Base-by-base conservation (phyloP, 116 monocot species). In the Iris pallida region DNA sequence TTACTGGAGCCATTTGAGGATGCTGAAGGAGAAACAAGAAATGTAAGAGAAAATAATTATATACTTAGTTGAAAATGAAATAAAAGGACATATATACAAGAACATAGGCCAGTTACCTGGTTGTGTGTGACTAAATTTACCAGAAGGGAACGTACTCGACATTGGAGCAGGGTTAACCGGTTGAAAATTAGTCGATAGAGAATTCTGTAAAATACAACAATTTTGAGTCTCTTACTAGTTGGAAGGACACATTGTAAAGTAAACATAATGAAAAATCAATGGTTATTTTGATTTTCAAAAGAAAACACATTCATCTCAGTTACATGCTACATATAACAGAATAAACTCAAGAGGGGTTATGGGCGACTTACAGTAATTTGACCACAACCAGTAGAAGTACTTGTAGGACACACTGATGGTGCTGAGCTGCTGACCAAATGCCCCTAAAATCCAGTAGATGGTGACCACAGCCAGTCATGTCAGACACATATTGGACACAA, bases 101-200 rank as follows among this genome's bases (percentile, higher is more conserved):
- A 30, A 30, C 30, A 66, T 13, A 16, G 65, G 16, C 30, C 30
- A 45, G 7, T 48, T 74, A 91, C 95, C 82, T 78, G 86, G 74
- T 74, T 78, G 83, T 44, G 84, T 41, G 61, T 84, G 86, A 69
- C 82, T 79, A 62, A 88, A 80, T 63, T 80, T 82, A 42, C 62
- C 73, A 55, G 82, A 53, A 12, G 81, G n/a, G n/a, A n/a, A n/a
- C n/a, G n/a, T n/a, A n/a, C n/a, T n/a, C n/a, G n/a, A n/a, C n/a
- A n/a, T 53, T 48, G 69, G 89, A 72, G 60, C 30, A 51, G 82
- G 76, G 14, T 68, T 44, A 82, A 82, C 60, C 4, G 59, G 57
- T 66, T 75, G 95, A 78, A 85, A 91, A 52, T 86, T 71, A 64
- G 74, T 73, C 42, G 83, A 77, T 46, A 82, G 65, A 55, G 94